Evolutionary conservation across 768 basidiomycete species (phyloP).

Genomic region (Scleroderma citrinum): DNA sequence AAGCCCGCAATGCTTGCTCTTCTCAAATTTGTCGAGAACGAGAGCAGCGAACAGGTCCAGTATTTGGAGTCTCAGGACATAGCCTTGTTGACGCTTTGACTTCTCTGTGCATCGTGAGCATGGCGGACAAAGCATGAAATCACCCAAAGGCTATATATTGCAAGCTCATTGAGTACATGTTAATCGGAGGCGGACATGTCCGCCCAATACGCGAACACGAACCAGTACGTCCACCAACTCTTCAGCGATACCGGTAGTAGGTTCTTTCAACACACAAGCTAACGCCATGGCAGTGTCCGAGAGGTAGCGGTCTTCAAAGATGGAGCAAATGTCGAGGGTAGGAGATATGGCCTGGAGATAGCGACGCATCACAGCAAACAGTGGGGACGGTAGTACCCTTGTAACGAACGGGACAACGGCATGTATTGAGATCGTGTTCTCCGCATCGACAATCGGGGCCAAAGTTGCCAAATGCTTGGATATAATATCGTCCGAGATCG

Average conservation of each 20-base stretch:
- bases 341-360: constrained; percentile 13
- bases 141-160: constrained; percentile 44
- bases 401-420: constrained; percentile 24
- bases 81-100: constrained; percentile 21
- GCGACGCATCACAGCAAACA: constrained; percentile 18
- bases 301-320: constrained; percentile 17
- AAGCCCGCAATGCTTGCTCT: constrained; percentile 3
- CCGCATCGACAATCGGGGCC: constrained; percentile 25
- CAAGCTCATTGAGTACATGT: constrained; percentile 18
- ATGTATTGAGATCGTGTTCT: constrained; percentile 7
- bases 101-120: constrained; percentile 25
- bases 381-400: constrained; percentile 11
- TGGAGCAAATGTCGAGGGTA: constrained; percentile 7
- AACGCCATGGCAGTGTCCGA: constrained; percentile 8
- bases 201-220: constrained; percentile 18
- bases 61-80: constrained; percentile 35
- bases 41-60: constrained; percentile 38
- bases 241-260: constrained; percentile 4
- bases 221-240: constrained; percentile 20
- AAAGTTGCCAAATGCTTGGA: constrained; percentile 40
- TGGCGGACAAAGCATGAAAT: constrained; percentile 38
- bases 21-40: constrained; percentile 31
- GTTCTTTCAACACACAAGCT: constrained; percentile 7
- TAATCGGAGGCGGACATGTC: constrained; percentile 9
- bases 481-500: constrained; percentile 44